Evolutionary conservation across 2,329 filamentous ascomycete species (phyloP), one percentile per base, ranked within the genome.

Genomic region (Paracamarosporium sp.): DNA sequence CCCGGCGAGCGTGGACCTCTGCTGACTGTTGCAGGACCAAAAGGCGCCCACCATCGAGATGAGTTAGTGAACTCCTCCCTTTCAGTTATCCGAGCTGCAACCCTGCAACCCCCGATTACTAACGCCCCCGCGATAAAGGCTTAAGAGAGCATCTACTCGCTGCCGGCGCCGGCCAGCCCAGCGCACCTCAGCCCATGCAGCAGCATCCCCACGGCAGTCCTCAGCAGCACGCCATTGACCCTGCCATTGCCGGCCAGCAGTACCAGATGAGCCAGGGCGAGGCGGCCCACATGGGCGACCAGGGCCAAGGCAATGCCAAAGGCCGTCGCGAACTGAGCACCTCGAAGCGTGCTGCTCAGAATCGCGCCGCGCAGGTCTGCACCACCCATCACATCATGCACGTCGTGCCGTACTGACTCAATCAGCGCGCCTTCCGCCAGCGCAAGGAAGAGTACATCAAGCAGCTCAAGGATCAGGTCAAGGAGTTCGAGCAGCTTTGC

Each of bases 391-490:
- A 24, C 25, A 5, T 27, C 15, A 13, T n/a, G 3, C 15, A 2
- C 3, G 17, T 35, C 22, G 43, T 33, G 25, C 28, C 17, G 11
- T 65, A 64, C 69, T 74, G 57, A 73, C 63, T 4, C 13, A 17
- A 8, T 22, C 64, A 99, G 94, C 88, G 95, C 75, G 95, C 95
- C 40, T 99, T 99, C 79, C 91, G 95, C 40, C 93, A 98, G 80
- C 90, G 95, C 62, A 99, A 99, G 76, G 95, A 99, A 79, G 91
- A 92, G 44, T 97, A 99, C 76, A 99, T 99, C 77, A 96, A 96
- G 82, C 96, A 96, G 76, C 85, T 99, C 6, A 95, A 99, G 78
- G 90, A 95, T 73, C 92, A 98, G 75, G 92, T 97, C 50, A 89
- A 92, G 69, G 91, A 95, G 28, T 91, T 88, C 64, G 85, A 87